Conservation (phyloP, 352 stramenopile genomes). For the Phytophthora crassamura region DNA sequence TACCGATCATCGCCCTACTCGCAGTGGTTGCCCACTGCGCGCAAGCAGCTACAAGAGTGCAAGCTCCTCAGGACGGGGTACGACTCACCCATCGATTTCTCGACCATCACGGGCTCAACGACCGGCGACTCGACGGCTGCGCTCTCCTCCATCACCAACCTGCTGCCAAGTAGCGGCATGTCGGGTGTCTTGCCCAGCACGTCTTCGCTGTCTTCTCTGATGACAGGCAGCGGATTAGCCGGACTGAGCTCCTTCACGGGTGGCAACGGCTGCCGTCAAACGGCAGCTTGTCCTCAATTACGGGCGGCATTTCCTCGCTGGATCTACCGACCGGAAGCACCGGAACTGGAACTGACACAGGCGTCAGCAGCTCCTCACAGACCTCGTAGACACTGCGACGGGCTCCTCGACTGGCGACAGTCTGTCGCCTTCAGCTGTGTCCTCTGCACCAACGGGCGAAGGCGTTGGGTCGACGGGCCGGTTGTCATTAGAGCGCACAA, state of each 20-base stretch:
- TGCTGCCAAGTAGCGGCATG: too few relatives aligned
- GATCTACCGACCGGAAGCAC: not conserved
- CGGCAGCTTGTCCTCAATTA: not conserved
- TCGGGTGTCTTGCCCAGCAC: too few relatives aligned
- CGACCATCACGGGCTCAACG: not conserved
- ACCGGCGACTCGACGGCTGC: not conserved
- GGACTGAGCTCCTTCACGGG: not conserved
- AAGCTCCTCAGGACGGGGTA: slow-evolving; percentile 1
- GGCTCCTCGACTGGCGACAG: not conserved
- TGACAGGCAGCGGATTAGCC: not conserved
- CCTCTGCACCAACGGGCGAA: too few relatives aligned
- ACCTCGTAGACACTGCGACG: not conserved
- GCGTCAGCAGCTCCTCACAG: not conserved
- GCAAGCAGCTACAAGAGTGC: not conserved
- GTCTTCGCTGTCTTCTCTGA: slow-evolving; percentile 1
- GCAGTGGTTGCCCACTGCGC: not conserved
- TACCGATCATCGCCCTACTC: not conserved
- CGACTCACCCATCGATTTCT: not conserved
- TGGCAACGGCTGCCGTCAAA: not conserved
- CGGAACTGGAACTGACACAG: too few relatives aligned
- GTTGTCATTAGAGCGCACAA: too few relatives aligned
- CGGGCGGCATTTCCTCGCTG: not conserved
- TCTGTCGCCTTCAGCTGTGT: not conserved
- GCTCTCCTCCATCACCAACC: too few relatives aligned
- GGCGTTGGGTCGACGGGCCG: too few relatives aligned